phyloP scores from a whole-genome alignment of 2,329 filamentous ascomycete genomes.

The Aspergillus ochraceoroseus region DNA sequence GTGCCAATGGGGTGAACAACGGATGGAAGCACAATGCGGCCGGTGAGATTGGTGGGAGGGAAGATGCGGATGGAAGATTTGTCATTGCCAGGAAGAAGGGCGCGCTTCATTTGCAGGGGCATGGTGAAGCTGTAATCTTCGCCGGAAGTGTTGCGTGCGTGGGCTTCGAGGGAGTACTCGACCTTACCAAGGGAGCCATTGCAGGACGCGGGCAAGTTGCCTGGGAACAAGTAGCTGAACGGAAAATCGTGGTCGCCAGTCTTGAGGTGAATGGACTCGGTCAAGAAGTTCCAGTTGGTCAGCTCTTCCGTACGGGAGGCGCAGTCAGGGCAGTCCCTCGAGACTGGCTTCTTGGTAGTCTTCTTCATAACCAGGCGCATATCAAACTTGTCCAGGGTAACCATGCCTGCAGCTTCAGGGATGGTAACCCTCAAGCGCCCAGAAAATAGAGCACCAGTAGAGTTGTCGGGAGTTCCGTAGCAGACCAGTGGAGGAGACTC shows the following conservation, averaged over 20 bases:
- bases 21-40: conserved; percentile 73
- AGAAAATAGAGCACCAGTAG: conserved; percentile 78
- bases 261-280: conserved; percentile 43
- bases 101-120: conserved; percentile 69
- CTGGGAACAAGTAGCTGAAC: conserved; percentile 80
- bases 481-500: conserved; percentile 85
- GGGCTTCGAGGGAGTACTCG: conserved; percentile 71
- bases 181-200: conserved; percentile 68
- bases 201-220: conserved; percentile 78
- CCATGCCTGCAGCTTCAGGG: conserved; percentile 56
- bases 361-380: conserved; percentile 67
- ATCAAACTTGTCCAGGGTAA: conserved; percentile 64
- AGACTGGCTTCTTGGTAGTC: conserved; percentile 76
- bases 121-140: conserved; percentile 62
- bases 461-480: conserved; percentile 68
- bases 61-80: conserved; percentile 92
- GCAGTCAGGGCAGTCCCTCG: conserved; percentile 73
- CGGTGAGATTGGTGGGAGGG: conserved; percentile 89
- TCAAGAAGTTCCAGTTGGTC: conserved; percentile 72
- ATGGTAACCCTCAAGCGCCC: conserved; percentile 74
- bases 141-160: conserved; percentile 56
- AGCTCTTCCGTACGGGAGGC: conserved; percentile 65
- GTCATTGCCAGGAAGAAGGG: conserved; percentile 70
- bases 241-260: conserved; percentile 70
- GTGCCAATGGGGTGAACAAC: conserved; percentile 81